Evolutionary conservation across 768 basidiomycete species (phyloP), one percentile per base, ranked within the genome.

Genomic region (Pholiota molesta): DNA sequence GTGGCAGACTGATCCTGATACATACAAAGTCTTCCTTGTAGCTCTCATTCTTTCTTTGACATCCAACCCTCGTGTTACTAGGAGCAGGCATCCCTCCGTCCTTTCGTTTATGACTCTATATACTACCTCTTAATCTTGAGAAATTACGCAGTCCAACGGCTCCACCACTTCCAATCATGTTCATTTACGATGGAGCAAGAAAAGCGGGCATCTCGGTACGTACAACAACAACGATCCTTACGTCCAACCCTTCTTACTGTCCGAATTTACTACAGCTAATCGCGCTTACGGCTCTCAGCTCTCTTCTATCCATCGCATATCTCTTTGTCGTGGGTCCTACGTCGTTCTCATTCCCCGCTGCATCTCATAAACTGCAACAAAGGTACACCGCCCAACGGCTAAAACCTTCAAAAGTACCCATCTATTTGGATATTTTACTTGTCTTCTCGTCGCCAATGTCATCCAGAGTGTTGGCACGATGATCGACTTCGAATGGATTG

Each of bases 401-500:
- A 66, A 60, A 21, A 64, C 65, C 5, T 73, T 72, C 66, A 63
- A 59, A 35, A 69, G 67, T 29, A 69, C 70, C 5, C 71, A 73
- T 49, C 66, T 73, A 29, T 67, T 67, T 54, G 72, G 68, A 1
- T 73, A 73, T 53, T 70, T 72, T 29, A 35, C 67, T 14, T 71
- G 68, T 19, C 71, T 75, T 13, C 65, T 75, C 10, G 29, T 67
- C 9, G 72, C 74, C 51, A 72, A 75, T 56, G 60, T 70, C 28
- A 11, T 75, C 55, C 72, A 77, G 51, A 52, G 68, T 23, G 59
- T 71, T 47, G 73, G 69, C 2, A 67, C 69, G 16, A 62, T 69
- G 9, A 63, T 75, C 52, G 69, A 68, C 59, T 67, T 73, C 31
- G 62, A 70, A 39, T 75, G 74, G 74, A 68, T 69, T 31, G 63